Conservation (phyloP, 768 basidiomycete species). For the Naganishia onofrii region DNA sequence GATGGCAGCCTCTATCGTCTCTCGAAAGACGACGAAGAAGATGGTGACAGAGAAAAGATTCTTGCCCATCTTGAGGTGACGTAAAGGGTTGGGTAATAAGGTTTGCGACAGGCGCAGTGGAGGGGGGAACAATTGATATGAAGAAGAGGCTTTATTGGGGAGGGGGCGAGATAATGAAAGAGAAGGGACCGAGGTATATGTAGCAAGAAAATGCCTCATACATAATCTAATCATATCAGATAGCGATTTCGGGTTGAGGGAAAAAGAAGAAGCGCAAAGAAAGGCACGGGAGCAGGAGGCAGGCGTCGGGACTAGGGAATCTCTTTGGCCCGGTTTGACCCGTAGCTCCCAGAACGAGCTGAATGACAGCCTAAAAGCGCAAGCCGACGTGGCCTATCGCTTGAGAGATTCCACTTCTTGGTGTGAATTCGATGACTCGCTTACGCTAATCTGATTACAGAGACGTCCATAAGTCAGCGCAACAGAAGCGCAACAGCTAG, state of each 20-base stretch:
- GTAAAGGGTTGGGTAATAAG: not conserved
- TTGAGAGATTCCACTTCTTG: not conserved
- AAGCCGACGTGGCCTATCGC: not conserved
- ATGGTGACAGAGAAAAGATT: slow-evolving; percentile 85
- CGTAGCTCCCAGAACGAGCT: not conserved
- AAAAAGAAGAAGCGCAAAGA: slow-evolving; percentile 4
- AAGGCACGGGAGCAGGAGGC: not conserved
- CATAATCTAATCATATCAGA: slow-evolving; percentile 26
- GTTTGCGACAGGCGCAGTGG: not conserved
- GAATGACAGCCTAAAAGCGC: not conserved
- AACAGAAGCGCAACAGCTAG: not conserved
- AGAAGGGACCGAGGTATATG: slow-evolving; percentile 3
- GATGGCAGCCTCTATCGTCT: slow-evolving; percentile 87
- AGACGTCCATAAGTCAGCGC: not conserved
- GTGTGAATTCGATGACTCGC: not conserved
- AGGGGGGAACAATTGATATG: not conserved
- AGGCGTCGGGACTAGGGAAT: no score
- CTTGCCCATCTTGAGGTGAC: slow-evolving; percentile 59
- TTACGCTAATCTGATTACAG: slow-evolving; percentile 21
- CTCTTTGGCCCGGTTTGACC: no score
- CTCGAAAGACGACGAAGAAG: slow-evolving; percentile 94
- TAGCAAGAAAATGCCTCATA: slow-evolving; percentile 3
- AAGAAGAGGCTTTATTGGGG: not conserved
- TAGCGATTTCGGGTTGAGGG: slow-evolving; percentile 6
- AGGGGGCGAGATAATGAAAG: not conserved